Conservation (phyloP, 805 yeast species). For the Ogataea sp. region DNA sequence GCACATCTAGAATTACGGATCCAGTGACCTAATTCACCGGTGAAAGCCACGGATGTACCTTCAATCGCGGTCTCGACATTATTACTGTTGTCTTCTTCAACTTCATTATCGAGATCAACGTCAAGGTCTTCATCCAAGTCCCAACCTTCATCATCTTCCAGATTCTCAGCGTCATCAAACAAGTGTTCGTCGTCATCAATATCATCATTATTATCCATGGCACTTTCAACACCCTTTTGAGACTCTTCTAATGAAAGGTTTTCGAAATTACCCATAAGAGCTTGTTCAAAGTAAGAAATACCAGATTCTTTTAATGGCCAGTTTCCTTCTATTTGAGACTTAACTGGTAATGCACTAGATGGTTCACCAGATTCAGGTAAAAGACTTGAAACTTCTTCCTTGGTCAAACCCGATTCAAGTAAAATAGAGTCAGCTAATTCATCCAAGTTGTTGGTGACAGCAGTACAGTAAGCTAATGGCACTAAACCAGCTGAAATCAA, state of each 20-base stretch:
- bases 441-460: constrained; percentile 75
- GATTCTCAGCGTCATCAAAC: constrained; percentile 35
- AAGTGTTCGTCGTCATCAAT: constrained; percentile 31
- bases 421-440: constrained; percentile 68
- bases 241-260: constrained; percentile 43
- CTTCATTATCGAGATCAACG: constrained; percentile 49
- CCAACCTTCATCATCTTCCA: constrained; percentile 70
- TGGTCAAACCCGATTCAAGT: constrained; percentile 57
- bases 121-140: constrained; percentile 78
- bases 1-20: constrained; percentile 81
- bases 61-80: constrained; percentile 21
- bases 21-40: constrained; percentile 71
- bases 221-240: constrained; percentile 1
- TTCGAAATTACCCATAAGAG: constrained; percentile 71
- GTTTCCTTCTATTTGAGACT: constrained; percentile 35
- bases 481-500: constrained; percentile 72
- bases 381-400: constrained; percentile 47
- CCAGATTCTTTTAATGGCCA: constrained; percentile 82
- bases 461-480: constrained; percentile 89
- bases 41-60: constrained; percentile 29
- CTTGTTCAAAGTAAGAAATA: constrained; percentile 78
- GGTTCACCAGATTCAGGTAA: constrained; percentile 28
- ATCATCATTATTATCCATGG: constrained; percentile 5
- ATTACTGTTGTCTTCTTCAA: constrained; percentile 27
- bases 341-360: constrained; percentile 39